phyloP scores from a whole-genome alignment of 2,329 filamentous ascomycete species.

The Emmonsiellopsis sp. region DNA sequence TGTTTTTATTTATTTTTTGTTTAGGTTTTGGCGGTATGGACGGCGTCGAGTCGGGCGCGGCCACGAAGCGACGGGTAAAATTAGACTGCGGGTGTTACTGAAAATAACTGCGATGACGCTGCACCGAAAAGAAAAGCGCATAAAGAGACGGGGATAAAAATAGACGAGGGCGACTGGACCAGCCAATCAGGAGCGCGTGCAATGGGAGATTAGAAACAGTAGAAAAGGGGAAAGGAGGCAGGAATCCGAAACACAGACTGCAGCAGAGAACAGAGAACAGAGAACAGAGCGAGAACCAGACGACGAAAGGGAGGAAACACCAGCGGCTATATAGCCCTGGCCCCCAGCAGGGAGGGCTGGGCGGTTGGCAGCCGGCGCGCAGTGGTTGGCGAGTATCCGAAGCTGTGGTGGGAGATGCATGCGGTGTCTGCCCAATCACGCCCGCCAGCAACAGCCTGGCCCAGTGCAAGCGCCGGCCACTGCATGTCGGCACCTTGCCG shows the following conservation, averaged over 20 bases:
- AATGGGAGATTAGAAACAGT: neutral
- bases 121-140: neutral
- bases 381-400: neutral
- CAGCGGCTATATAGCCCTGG: slow-evolving; percentile 4
- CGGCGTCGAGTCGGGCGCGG: neutral
- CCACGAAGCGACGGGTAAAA: neutral
- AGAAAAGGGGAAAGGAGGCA: neutral
- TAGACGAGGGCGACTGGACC: slow-evolving; percentile 1
- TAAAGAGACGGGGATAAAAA: neutral
- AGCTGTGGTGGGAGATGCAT: neutral
- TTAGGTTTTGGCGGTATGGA: neutral
- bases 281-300: neutral
- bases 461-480: too few relatives aligned
- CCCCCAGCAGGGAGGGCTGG: neutral
- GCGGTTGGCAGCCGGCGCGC: neutral
- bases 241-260: neutral
- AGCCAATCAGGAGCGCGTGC: slow-evolving; percentile 1
- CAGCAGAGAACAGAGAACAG: slow-evolving; percentile 1
- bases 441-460: too few relatives aligned
- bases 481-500: too few relatives aligned
- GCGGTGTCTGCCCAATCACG: neutral
- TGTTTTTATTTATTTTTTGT: neutral
- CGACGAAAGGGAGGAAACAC: neutral
- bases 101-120: neutral
- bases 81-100: neutral